Base-by-base conservation (phyloP, 208 protist genomes). In the Entamoeba invadens region DNA sequence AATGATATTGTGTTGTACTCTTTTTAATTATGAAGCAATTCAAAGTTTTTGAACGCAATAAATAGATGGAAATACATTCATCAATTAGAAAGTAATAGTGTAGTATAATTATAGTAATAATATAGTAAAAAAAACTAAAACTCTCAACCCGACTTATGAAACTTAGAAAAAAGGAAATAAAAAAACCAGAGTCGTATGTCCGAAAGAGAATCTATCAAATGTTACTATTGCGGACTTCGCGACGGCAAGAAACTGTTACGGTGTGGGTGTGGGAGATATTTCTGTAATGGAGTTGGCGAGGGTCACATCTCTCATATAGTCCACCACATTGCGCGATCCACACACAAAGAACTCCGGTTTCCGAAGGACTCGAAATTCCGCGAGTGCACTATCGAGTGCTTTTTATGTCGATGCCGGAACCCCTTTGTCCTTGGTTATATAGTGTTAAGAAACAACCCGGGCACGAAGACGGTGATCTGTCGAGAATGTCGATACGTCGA, bases 381-480 rank as follows among this genome's bases (percentile, higher is more conserved):
- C 93, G 98, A 98, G 50, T 97, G 97, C 6, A 94, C 95, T 44
- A 93, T 98, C 14, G 98, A 98, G 95, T 98, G 98, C 95, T 98
- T 98, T 95, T 44, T n/a, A 45, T 94, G 94, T 91, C 96, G 96
- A 14, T 97, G 95, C 44, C 95, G 95, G 44, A 98, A 98, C 93
- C 95, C 98, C 3, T 98, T 98, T 95, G 93, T 97, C 4, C 94
- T 98, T 0, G 98, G 98, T 8, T 98, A 98, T 94, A 97, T 98
- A n/a, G 97, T 97, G 1, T 96, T 97, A 31, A 98, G 98, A 94
- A 95, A 94, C 3, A 98, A 98, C 51, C 96, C 95, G 4, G 96
- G 98, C 42, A 98, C 98, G 6, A 96, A 98, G 6, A 93, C 98
- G 4, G 95, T 98, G 12, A 98, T 98, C 95, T 94, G 98, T n/a